Base-by-base conservation (phyloP, 2,329 filamentous ascomycete genomes). In the Colletotrichum euphorbiae region DNA sequence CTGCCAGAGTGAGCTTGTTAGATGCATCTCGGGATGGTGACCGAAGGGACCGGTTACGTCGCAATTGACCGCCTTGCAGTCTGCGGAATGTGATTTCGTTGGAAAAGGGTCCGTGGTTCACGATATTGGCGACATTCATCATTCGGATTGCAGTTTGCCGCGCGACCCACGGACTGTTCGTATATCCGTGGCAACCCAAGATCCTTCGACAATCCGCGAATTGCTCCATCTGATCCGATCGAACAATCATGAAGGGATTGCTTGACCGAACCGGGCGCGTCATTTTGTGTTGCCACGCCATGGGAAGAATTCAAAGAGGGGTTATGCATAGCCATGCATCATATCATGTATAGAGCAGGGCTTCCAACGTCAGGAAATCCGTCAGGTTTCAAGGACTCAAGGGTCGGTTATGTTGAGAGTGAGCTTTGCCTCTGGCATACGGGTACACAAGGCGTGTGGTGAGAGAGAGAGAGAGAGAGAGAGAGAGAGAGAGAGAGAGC, bases 161-260 rank as follows among this genome's bases (percentile, higher is more conserved):
- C 61, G 46, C 21, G 21, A 59, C 65, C 51, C 46, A 65, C 54
- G 46, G 28, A 42, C 19, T 46, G 46, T 58, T 65, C 46, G 61
- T 65, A 58, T 65, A 65, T 65, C 38, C 46, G 65, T 59, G 54
- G 61, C 65, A 59, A 38, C 38, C 17, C 54, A 59, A 64, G 31
- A 59, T 65, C 60, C 21, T 68, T 65, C 38, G 61, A 33, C 46
- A 65, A 65, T 55, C 60, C 46, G 54, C 54, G 46, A 56, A 54
- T 62, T 48, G 45, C 31, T 36, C 54, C 65, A 46, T 54, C 28
- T 59, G 40, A 54, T 52, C 54, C 61, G 60, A 68, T 59, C 24
- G 61, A 68, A 55, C 54, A 40, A 65, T 68, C 65, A 55, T 65
- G 65, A 68, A 40, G 60, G 65, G 60, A 64, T 68, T 8, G 65